Evolutionary conservation across 331 rosid species (phyloP).

Genomic region (Acacia pycnantha): DNA sequence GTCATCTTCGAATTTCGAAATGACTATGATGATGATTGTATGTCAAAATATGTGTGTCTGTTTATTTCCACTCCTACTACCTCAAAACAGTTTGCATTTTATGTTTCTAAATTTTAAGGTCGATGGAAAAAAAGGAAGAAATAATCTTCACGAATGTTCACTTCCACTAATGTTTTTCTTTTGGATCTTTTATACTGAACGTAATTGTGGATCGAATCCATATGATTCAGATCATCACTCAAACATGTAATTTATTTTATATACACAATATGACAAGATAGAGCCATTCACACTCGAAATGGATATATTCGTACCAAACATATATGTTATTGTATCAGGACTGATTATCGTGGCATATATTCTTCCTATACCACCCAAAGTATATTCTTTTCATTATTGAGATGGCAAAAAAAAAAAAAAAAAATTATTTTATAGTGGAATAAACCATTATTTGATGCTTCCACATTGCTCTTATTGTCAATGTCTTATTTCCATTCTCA

Average conservation of each 20-base stretch:
- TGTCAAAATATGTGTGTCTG: no score
- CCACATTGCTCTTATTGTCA: background rate
- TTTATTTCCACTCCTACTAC: no score
- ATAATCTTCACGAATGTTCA: background rate
- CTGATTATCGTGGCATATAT: background rate
- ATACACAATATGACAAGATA: background rate
- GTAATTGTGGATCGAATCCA: no score
- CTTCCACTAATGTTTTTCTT: no score
- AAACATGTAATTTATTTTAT: no score
- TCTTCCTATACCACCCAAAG: background rate
- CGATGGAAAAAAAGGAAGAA: background rate
- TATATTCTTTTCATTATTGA: background rate
- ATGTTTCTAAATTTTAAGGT: no score
- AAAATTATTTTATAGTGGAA: background rate
- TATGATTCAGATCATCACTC: no score
- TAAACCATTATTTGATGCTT: background rate
- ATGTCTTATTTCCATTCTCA: background rate
- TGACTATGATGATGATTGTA: no score
- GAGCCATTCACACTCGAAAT: background rate
- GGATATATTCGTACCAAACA: background rate
- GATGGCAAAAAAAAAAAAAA: background rate
- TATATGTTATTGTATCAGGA: background rate
- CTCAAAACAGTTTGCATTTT: no score
- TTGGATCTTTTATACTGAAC: no score
- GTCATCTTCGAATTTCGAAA: no score